Conservation (phyloP, 2,329 filamentous ascomycete genomes). For the Arachnomyces sp. region DNA sequence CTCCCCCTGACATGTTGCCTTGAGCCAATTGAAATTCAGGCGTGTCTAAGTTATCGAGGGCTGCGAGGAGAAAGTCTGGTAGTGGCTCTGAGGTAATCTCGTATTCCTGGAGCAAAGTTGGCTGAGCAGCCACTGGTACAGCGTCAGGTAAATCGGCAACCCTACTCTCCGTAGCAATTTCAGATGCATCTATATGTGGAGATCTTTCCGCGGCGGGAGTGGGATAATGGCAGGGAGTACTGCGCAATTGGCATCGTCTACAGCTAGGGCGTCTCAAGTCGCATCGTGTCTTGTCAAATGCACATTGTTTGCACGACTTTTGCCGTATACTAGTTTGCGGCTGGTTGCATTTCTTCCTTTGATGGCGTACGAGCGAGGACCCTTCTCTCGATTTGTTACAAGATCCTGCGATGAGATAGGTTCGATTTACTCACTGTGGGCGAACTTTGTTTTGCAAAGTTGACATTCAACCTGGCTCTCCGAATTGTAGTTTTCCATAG, state of each 20-base stretch:
- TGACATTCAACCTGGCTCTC: no score
- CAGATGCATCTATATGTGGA: neutral
- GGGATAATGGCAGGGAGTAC: slow-evolving; percentile 1
- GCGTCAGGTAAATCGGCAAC: neutral
- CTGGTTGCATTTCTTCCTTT: slow-evolving; percentile 1
- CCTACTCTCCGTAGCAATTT: neutral
- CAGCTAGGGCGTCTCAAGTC: slow-evolving; percentile 4
- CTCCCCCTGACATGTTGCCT: no score
- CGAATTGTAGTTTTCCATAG: no score
- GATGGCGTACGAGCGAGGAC: slow-evolving; percentile 5
- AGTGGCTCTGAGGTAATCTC: no score
- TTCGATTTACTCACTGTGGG: no score
- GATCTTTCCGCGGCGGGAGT: neutral
- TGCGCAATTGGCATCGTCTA: slow-evolving; percentile 1
- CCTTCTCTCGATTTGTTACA: neutral
- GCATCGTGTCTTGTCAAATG: slow-evolving; percentile 5
- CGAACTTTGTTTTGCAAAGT: no score
- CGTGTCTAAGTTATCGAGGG: no score
- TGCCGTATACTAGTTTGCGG: neutral
- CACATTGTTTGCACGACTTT: slow-evolving; percentile 3
- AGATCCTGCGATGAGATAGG: no score
- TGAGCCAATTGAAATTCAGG: no score
- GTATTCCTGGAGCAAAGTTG: neutral
- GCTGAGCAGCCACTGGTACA: neutral
- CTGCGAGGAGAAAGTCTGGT: no score